phyloP scores from a whole-genome alignment of 495 filamentous ascomycete species.

The Eremomyces bilateralis region DNA sequence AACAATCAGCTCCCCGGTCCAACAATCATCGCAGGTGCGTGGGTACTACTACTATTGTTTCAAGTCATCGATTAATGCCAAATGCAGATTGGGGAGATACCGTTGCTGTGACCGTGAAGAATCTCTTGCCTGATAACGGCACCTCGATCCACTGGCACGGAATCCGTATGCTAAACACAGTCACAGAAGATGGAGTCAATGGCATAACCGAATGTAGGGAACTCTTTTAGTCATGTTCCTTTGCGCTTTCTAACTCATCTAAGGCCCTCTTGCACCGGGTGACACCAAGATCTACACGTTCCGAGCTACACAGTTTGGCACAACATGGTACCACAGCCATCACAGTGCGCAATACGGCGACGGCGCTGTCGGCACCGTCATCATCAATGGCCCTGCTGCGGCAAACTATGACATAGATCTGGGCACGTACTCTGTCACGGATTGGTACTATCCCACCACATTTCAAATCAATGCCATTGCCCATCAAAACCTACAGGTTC shows the following conservation, averaged over 20 bases:
- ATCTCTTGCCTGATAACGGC: constrained; percentile 17
- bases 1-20: constrained; percentile 19
- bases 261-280: constrained; percentile 17
- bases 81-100: constrained; percentile 19
- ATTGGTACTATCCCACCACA: constrained; percentile 17
- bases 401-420: constrained; percentile 20
- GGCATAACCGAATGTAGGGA: constrained; percentile 18
- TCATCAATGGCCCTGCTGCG: constrained; percentile 19
- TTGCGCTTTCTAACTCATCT: constrained; percentile 3
- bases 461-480: constrained; percentile 10
- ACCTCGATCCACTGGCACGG: constrained; percentile 22
- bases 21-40: constrained; percentile 14
- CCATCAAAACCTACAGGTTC: constrained; percentile 4
- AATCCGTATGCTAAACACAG: constrained; percentile 14
- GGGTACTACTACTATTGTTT: not conserved
- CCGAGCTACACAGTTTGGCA: constrained; percentile 18
- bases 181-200: constrained; percentile 15
- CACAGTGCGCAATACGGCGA: constrained; percentile 18
- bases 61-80: constrained; percentile 1
- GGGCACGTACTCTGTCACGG: constrained; percentile 13
- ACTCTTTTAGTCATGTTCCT: not conserved
- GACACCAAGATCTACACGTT: constrained; percentile 17
- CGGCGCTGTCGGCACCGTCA: constrained; percentile 16
- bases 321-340: constrained; percentile 20
- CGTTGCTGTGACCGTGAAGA: constrained; percentile 16